A percentile compares a stretch with the other conserved stretches of the same genome.
Conservation (phyloP, 169 alveolate genomes). For the Besnoitia besnoiti region DNA sequence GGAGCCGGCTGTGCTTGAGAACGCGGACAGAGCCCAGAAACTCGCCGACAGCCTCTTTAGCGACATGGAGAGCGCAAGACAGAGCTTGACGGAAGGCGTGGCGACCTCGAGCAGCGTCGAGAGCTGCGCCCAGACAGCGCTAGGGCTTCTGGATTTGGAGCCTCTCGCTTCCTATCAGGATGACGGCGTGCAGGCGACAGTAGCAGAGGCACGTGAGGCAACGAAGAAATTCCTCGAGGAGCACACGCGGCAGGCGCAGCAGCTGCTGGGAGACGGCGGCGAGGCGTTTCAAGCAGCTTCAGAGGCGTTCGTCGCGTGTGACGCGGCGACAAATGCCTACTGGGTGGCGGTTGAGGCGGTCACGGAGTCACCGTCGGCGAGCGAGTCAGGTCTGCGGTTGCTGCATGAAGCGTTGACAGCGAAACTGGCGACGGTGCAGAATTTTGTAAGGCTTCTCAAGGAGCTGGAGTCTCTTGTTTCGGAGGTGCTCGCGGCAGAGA, state of each 20-base stretch:
- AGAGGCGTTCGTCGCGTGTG: background rate
- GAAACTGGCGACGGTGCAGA: background rate
- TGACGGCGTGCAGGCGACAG: background rate
- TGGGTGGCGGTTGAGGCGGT: background rate
- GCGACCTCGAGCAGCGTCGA: background rate
- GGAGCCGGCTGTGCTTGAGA: background rate
- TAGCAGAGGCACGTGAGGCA: background rate
- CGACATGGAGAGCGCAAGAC: background rate
- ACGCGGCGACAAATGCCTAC: background rate
- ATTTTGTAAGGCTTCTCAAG: background rate
- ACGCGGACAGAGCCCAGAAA: background rate
- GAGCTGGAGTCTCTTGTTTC: background rate
- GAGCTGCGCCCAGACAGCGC: background rate
- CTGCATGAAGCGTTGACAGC: background rate
- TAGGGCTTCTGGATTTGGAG: background rate
- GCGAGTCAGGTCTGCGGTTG: no score
- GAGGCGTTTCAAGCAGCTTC: background rate
- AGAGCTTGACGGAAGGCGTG: background rate
- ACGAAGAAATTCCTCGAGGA: background rate
- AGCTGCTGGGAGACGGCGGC: background rate
- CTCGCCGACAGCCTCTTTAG: background rate
- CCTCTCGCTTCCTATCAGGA: background rate
- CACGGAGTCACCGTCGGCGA: background rate
- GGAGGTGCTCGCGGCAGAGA: background rate
- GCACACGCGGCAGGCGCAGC: background rate